phyloP scores from a whole-genome alignment of 2,329 filamentous ascomycete species.

The Xylariaceae sp. region DNA sequence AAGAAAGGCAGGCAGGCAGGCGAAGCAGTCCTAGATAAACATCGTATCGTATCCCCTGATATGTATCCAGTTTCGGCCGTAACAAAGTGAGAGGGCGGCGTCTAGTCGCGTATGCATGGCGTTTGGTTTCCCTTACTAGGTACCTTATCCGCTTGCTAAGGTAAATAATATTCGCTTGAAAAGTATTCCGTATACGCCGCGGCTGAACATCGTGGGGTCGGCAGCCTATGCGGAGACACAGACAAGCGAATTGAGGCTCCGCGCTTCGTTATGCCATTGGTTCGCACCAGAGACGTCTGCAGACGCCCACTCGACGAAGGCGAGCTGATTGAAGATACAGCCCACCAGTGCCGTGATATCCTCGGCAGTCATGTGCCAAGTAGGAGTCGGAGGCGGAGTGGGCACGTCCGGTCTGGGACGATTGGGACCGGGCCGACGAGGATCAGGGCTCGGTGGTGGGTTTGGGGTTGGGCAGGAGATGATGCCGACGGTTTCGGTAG shows the following conservation, averaged over 20 bases:
- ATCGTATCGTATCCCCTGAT: no score
- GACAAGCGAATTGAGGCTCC: neutral
- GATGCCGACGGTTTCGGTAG: conserved; percentile 8
- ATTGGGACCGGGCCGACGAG: conserved; percentile 25
- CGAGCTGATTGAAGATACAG: neutral
- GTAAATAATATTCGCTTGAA: no score
- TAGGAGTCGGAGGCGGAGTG: conserved; percentile 29
- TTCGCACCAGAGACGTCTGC: neutral
- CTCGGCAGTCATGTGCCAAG: conserved; percentile 9
- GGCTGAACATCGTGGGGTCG: neutral
- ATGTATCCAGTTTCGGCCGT: no score
- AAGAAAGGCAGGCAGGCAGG: neutral
- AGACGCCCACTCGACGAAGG: neutral
- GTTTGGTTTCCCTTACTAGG: no score
- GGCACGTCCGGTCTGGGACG: conserved; percentile 26
- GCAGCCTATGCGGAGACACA: neutral
- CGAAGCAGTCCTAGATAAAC: neutral
- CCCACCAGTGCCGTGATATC: neutral
- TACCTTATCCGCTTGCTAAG: neutral
- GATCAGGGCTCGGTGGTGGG: conserved; percentile 25
- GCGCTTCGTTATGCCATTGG: neutral
- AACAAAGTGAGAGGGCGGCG: neutral
- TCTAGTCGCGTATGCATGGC: no score
- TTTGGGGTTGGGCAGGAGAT: conserved; percentile 22
- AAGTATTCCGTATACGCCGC: neutral